Evolutionary conservation across 805 yeast genomes (phyloP).

Genomic region (Jamesozyma rosinii): DNA sequence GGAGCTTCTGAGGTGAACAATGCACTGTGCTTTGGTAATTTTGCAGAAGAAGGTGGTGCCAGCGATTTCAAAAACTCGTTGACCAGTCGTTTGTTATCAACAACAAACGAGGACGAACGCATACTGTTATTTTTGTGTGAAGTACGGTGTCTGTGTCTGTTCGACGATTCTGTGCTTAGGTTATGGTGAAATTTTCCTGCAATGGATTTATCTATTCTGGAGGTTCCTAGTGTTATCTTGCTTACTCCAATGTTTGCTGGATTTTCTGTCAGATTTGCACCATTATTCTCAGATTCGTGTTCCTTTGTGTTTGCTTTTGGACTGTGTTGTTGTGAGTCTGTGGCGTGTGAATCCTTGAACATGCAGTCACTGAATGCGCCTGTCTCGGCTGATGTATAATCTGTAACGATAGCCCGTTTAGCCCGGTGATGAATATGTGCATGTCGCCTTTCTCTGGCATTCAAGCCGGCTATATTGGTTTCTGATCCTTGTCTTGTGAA

Average conservation of each 20-base stretch:
- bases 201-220: not conserved
- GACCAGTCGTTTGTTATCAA: constrained; percentile 22
- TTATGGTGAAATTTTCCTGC: not conserved
- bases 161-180: not conserved
- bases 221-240: not conserved
- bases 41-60: constrained; percentile 13
- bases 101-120: constrained; percentile 4
- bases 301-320: not conserved
- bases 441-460: constrained; percentile 4
- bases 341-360: constrained; percentile 7
- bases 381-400: constrained; percentile 22
- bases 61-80: constrained; percentile 22
- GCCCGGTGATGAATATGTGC: constrained; percentile 6
- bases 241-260: not conserved
- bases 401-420: constrained; percentile 3
- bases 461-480: not conserved
- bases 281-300: no score
- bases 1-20: not conserved
- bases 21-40: constrained; percentile 1
- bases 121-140: not conserved
- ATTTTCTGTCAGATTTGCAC: no score
- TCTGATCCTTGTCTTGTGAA: not conserved
- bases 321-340: not conserved
- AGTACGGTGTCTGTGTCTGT: constrained; percentile 1
- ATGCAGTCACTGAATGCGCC: constrained; percentile 25